A percentile compares a stretch with the other conserved stretches of the same genome.
phyloP scores from a whole-genome alignment of 441 rosid species.

The Gossypium gossypioides region DNA sequence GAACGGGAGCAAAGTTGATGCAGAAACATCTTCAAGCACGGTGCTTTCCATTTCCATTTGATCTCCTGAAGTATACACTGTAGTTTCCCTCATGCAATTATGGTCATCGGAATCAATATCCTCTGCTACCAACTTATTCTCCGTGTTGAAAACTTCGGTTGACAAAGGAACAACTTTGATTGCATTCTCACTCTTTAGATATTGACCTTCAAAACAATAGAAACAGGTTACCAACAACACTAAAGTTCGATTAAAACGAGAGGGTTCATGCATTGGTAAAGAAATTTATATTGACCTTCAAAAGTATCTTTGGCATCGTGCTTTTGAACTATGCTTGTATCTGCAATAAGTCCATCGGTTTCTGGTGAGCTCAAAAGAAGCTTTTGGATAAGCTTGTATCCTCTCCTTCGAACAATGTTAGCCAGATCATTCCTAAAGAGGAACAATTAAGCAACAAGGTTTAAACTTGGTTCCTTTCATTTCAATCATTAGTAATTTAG shows the following conservation, averaged over 20 bases:
- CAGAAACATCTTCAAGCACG: constrained; percentile 17
- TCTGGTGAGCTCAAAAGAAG: constrained; percentile 41
- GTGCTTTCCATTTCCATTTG: constrained; percentile 23
- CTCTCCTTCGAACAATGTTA: constrained; percentile 73
- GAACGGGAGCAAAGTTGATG: neutral
- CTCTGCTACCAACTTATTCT: constrained; percentile 1
- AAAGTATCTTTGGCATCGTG: constrained; percentile 17
- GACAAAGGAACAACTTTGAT: constrained; percentile 12
- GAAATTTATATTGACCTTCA: constrained; percentile 33
- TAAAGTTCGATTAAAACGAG: neutral
- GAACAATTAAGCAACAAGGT: constrained; percentile 1
- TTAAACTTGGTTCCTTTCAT: neutral
- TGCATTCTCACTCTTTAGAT: constrained; percentile 18
- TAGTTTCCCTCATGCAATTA: constrained; percentile 6
- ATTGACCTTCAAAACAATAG: constrained; percentile 37
- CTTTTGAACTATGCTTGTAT: constrained; percentile 16
- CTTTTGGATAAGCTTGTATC: constrained; percentile 52
- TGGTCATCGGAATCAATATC: constrained; percentile 8
- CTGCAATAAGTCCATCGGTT: constrained; percentile 18
- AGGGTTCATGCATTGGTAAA: neutral
- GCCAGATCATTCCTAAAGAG: constrained; percentile 72
- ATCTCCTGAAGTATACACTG: constrained; percentile 4
- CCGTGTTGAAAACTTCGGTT: constrained; percentile 7
- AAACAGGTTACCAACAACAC: constrained; percentile 17
- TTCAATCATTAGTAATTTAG: neutral